Base-by-base conservation (phyloP, 2,329 filamentous ascomycete species). In the Ophiostoma tasmaniense region DNA sequence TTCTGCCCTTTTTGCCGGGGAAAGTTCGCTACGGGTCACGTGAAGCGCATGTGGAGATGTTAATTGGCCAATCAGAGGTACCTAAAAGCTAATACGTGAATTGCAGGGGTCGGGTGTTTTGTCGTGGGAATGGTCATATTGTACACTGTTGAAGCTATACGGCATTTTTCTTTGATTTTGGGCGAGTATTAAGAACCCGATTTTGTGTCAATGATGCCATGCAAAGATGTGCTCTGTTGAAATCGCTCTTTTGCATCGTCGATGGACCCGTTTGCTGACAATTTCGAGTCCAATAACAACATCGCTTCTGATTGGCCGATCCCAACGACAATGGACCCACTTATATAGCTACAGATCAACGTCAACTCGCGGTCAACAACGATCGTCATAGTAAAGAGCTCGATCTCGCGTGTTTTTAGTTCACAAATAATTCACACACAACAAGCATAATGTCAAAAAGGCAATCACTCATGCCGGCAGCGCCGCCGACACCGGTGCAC, bases 401-500 rank as follows among this genome's bases (percentile, higher is more conserved):
- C 4, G 55, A 61, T 61, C 55, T 33, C 1, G 20, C 37, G 37
- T 39, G 37, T 39, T 39, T 39, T 3, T 39, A 39, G 37, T n/a
- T 55, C 50, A 11, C 45, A 50, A 50, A 61, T 33, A 6, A 17
- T 2, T 10, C 6, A n/a, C 20, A 39, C n/a, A 7, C 13, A 5
- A 64, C 61, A 39, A 61, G 6, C 22, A 65, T 28, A n/a, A 81
- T 81, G 79, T 80, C 81, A 50, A 87, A 87, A 75, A 82, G 85
- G 68, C 82, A 84, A 72, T 89, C 87, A 0, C 81, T 85, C 74
- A 77, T 86, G 70, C 84, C 86, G 14, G 79, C 84, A 28, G 77
- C 81, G 50, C 68, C 68, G 71, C 82, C 84, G 74, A 84, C 87
- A 0, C 87, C 87, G 1, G 84, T 87, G 66, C 83, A 85, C 74